These are phyloP conservation scores for Yarrowia osloensis DNA, from an alignment of 805 yeast species.

Conservation along the genomic window DNA sequence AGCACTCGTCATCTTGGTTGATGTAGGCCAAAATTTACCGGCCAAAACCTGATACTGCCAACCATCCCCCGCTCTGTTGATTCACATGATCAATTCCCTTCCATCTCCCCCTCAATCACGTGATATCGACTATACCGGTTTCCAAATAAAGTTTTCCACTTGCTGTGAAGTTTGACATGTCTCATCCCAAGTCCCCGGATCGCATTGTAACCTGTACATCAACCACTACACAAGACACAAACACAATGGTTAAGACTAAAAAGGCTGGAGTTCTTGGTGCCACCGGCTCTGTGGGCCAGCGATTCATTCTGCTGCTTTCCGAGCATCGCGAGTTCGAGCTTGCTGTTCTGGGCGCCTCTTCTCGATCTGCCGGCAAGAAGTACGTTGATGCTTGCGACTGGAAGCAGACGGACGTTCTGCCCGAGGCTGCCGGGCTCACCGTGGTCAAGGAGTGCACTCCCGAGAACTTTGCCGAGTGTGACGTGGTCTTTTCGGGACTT, in stretches of 20 bases:
- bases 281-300: constrained; percentile 96
- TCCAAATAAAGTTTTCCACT: not conserved
- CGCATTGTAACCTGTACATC: not conserved
- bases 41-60: no score
- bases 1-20: not conserved
- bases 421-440: constrained; percentile 62
- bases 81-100: no score
- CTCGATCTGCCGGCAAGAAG: constrained; percentile 88
- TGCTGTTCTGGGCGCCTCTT: constrained; percentile 84
- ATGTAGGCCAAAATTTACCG: not conserved
- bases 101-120: not conserved
- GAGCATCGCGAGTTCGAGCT: constrained; percentile 90
- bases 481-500: constrained; percentile 89
- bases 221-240: not conserved
- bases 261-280: constrained; percentile 90
- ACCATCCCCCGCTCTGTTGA: no score
- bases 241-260: constrained; percentile 19
- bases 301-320: constrained; percentile 81
- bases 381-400: constrained; percentile 86
- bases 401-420: constrained; percentile 88
- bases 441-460: constrained; percentile 76
- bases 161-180: constrained; percentile 1
- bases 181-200: not conserved
- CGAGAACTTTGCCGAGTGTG: constrained; percentile 81
- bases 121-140: accelerated